These are phyloP conservation scores for Xylaria polymorpha DNA, from an alignment of 2,329 filamentous ascomycete genomes.

Conservation along the genomic window DNA sequence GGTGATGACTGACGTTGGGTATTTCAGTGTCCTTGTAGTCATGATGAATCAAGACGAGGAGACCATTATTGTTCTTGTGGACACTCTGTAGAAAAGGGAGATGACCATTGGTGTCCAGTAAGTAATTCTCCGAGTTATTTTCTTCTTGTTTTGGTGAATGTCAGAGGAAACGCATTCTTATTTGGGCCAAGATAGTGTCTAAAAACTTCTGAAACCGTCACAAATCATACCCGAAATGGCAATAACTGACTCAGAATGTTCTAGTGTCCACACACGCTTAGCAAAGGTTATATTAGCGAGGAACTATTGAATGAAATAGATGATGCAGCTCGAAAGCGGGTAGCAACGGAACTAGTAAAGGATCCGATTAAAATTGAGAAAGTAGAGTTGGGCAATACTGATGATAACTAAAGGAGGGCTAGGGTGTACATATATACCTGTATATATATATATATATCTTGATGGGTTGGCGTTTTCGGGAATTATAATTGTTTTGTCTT, in stretches of 20 bases:
- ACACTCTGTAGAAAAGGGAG: neutral
- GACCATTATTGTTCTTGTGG: conserved; percentile 19
- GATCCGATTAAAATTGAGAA: neutral
- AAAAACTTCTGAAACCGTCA: no score
- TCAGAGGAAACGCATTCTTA: no score
- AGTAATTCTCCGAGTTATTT: no score
- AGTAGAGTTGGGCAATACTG: neutral
- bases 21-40: conserved; percentile 23
- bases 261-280: conserved; percentile 17
- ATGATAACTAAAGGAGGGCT: neutral
- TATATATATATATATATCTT: neutral
- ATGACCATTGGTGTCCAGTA: conserved; percentile 35
- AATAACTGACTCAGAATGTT: no score
- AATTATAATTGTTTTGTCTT: neutral
- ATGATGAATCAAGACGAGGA: neutral
- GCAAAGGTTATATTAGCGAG: conserved; percentile 13
- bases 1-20: neutral
- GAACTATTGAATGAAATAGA: conserved; percentile 19
- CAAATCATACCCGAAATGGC: no score
- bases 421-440: neutral
- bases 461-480: neutral
- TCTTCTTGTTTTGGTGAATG: no score
- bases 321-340: conserved; percentile 13
- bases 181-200: no score
- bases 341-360: neutral